These are phyloP conservation scores for Pythium aquatile DNA, from an alignment of 352 stramenopile species.

Conservation along the genomic window DNA sequence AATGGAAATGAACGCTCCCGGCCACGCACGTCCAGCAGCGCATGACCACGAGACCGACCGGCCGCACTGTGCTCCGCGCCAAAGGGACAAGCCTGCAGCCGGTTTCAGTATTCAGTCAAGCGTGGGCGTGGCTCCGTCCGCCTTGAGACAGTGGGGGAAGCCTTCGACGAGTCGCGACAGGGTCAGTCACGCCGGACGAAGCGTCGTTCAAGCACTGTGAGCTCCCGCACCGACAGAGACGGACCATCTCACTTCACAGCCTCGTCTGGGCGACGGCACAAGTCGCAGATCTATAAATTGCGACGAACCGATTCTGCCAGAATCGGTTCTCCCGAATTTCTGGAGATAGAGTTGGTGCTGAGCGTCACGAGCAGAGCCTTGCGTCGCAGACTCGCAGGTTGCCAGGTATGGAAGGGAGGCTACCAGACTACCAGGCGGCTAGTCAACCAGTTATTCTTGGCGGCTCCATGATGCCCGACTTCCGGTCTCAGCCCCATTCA, in stretches of 20 bases:
- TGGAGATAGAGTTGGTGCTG: not conserved
- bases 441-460: not conserved
- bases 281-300: slow-evolving; percentile 1
- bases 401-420: not conserved
- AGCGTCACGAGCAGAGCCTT: not conserved
- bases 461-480: not conserved
- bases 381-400: not conserved
- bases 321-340: no score
- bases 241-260: not conserved
- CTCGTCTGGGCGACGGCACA: not conserved
- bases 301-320: not conserved
- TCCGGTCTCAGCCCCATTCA: not conserved
- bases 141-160: not conserved
- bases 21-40: not conserved
- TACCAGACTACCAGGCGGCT: not conserved
- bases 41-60: not conserved
- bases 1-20: not conserved
- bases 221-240: not conserved
- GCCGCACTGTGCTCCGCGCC: not conserved
- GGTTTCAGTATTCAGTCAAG: slow-evolving; percentile 1
- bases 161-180: not conserved
- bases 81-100: not conserved
- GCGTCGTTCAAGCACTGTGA: not conserved
- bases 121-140: not conserved
- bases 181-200: not conserved